Percentiles rank a stretch among this genome's conserved stretches.
phyloP scores from a whole-genome alignment of 164 flowering plant species.

The Nymphaea colorata region DNA sequence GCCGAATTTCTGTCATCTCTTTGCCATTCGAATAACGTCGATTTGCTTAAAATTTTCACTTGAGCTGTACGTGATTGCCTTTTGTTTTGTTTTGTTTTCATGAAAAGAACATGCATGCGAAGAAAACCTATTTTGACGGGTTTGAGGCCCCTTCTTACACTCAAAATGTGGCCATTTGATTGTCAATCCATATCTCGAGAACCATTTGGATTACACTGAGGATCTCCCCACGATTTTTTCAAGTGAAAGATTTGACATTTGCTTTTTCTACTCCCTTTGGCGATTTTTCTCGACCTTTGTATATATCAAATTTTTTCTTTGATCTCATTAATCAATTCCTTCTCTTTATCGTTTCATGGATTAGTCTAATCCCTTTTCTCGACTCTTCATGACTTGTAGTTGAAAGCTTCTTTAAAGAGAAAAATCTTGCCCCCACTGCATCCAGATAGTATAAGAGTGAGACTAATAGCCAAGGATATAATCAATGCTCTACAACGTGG shows the following conservation, averaged over 20 bases:
- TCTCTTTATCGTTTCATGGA: not conserved
- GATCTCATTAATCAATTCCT: not conserved
- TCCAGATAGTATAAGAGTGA: slow-evolving; percentile 71
- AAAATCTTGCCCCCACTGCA: slow-evolving; percentile 76
- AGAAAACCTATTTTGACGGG: too few relatives aligned
- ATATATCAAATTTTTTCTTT: too few relatives aligned
- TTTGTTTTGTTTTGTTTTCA: not conserved
- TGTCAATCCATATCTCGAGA: not conserved
- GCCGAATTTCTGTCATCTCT: not conserved
- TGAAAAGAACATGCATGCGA: not conserved
- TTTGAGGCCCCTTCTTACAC: not conserved
- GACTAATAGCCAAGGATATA: slow-evolving; percentile 62
- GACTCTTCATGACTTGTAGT: not conserved
- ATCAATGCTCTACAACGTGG: slow-evolving; percentile 77
- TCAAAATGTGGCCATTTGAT: not conserved
- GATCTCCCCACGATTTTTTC: not conserved
- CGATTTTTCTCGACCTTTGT: not conserved
- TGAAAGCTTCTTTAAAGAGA: slow-evolving; percentile 46
- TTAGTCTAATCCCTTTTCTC: too few relatives aligned
- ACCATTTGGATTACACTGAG: not conserved
- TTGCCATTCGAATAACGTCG: not conserved
- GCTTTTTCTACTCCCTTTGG: not conserved
- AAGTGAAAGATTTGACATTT: not conserved
- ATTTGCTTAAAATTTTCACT: too few relatives aligned
- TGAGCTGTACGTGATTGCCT: too few relatives aligned